Conservation (phyloP, 148 eudicot genomes). For the Vaccinium myrtillus region DNA sequence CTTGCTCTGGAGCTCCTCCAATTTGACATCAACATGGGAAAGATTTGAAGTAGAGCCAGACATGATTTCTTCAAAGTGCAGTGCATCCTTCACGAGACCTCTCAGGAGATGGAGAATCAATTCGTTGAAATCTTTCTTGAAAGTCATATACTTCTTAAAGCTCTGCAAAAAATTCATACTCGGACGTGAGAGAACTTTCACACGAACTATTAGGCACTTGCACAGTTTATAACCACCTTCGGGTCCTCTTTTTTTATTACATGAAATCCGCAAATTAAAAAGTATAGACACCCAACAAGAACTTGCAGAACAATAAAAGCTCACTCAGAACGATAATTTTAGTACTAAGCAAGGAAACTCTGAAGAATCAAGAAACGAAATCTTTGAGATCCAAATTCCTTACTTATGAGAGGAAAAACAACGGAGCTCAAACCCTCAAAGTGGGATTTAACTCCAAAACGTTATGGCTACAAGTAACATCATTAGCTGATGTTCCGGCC, state of each 20-base stretch:
- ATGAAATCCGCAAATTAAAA: neutral
- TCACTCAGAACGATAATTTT: neutral
- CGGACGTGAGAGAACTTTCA: neutral
- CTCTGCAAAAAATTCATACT: conserved; percentile 44
- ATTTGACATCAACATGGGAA: conserved; percentile 68
- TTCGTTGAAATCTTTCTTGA: conserved; percentile 85
- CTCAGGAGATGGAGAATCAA: conserved; percentile 73
- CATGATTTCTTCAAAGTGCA: conserved; percentile 78
- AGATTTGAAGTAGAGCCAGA: conserved; percentile 51
- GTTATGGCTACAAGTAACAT: neutral
- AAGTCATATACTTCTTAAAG: conserved; percentile 87
- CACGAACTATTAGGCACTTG: neutral
- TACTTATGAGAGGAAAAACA: neutral
- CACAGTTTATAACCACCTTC: neutral
- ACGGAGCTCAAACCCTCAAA: conserved; percentile 7
- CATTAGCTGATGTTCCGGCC: neutral
- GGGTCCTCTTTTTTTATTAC: neutral
- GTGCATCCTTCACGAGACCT: conserved; percentile 73
- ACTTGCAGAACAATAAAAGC: neutral
- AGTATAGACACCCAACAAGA: neutral
- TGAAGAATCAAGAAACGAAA: neutral
- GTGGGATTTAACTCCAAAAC: neutral
- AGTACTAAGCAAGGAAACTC: neutral
- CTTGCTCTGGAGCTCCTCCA: conserved; percentile 85
- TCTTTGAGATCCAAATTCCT: neutral